Conservation (phyloP, 805 yeast genomes). For the Nematodospora valgi region DNA sequence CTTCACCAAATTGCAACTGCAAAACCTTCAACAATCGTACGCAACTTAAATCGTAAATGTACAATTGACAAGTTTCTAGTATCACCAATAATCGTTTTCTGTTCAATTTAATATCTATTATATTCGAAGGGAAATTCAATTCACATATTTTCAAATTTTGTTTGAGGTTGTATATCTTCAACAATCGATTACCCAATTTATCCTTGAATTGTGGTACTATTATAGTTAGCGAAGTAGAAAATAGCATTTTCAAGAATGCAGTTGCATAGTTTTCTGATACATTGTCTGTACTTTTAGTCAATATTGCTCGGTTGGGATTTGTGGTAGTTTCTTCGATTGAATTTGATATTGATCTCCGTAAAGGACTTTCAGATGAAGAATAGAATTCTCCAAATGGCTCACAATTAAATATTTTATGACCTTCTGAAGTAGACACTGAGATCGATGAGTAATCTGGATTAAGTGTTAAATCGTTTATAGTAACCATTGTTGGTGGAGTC, state of each 20-base stretch:
- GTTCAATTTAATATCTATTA: conserved; percentile 72
- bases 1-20: conserved; percentile 19
- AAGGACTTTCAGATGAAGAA: conserved; percentile 16
- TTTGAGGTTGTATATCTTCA: conserved; percentile 39
- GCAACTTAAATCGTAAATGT: conserved; percentile 85
- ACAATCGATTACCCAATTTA: conserved; percentile 27
- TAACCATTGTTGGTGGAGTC: conserved; percentile 11
- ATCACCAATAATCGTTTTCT: conserved; percentile 78
- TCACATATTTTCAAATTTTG: conserved; percentile 68
- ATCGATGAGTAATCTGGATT: conserved; percentile 42
- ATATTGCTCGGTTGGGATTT: background rate
- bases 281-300: background rate
- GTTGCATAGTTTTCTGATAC: conserved; percentile 14
- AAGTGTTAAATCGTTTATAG: conserved; percentile 36
- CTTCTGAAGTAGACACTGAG: conserved; percentile 29
- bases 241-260: conserved; percentile 33
- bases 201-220: conserved; percentile 30
- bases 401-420: conserved; percentile 39
- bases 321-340: conserved; percentile 8
- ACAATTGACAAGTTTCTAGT: conserved; percentile 70
- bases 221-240: conserved; percentile 40
- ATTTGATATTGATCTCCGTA: conserved; percentile 13
- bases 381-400: conserved; percentile 46
- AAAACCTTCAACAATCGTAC: conserved; percentile 64
- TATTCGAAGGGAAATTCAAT: conserved; percentile 75